Evolutionary conservation across 306 rosid species (phyloP).

Genomic region (Luffa aegyptiaca): DNA sequence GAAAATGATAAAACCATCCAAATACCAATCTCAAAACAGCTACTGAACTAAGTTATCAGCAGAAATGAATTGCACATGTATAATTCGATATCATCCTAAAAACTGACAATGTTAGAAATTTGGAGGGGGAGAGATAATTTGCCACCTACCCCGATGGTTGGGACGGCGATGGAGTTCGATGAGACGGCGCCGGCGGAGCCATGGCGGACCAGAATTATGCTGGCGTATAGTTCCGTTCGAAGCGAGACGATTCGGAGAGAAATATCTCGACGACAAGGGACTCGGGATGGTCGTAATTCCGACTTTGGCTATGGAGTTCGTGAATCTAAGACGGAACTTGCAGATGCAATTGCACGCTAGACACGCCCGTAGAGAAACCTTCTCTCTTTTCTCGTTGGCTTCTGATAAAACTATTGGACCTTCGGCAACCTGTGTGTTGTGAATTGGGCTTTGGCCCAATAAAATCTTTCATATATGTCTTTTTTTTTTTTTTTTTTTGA

Average conservation of each 20-base stretch:
- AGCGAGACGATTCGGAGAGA: conserved; percentile 7
- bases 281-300: background rate
- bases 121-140: conserved; percentile 10
- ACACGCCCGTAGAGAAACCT: background rate
- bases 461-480: too few species aligned
- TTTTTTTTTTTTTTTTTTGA: too few species aligned
- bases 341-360: background rate
- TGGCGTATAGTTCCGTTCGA: background rate
- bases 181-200: conserved; percentile 86
- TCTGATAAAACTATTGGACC: background rate
- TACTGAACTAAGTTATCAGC: background rate
- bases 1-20: background rate
- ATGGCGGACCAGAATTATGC: conserved; percentile 31
- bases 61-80: background rate
- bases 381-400: background rate
- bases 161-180: conserved; percentile 88
- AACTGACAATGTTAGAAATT: background rate
- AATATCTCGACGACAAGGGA: conserved; percentile 19
- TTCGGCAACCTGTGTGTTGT: background rate
- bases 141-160: conserved; percentile 87
- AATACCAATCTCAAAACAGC: conserved; percentile 2
- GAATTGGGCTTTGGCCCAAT: background rate
- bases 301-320: background rate
- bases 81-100: background rate
- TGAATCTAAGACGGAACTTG: conserved; percentile 7